Evolutionary conservation across 305 asterid genomes (phyloP).

Genomic region (Solanum hybrid): DNA sequence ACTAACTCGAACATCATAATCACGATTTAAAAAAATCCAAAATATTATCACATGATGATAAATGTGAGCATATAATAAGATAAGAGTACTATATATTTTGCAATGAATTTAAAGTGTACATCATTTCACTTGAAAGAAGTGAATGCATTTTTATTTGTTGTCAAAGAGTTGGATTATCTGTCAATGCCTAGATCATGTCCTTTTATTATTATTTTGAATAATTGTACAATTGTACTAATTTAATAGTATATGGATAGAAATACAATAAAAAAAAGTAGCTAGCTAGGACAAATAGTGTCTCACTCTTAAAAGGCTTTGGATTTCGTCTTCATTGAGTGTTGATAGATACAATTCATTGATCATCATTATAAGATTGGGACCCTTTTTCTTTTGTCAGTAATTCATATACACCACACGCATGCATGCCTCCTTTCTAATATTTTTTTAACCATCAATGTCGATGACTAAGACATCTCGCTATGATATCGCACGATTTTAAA

Average conservation of each 20-base stretch:
- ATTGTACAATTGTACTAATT: background rate
- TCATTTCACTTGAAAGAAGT: background rate
- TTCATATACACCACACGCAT: constrained; percentile 8
- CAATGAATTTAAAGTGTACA: background rate
- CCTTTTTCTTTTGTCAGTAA: background rate
- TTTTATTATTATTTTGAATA: background rate
- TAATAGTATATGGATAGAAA: background rate
- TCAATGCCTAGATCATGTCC: background rate
- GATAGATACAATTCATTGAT: background rate
- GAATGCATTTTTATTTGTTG: background rate
- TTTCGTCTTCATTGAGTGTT: background rate
- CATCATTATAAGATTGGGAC: background rate
- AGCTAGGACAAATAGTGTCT: background rate
- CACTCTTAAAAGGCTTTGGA: background rate
- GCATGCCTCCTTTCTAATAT: background rate
- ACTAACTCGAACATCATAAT: background rate
- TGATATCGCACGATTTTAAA: background rate
- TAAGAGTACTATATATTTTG: background rate
- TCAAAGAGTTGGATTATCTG: background rate
- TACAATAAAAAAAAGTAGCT: no score
- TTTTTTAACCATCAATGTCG: no score
- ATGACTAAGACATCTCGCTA: background rate
- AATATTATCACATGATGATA: background rate
- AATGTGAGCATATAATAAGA: background rate
- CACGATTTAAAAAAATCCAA: background rate